These are phyloP conservation scores for Zymoseptoria passerinii DNA, from an alignment of 2,329 filamentous ascomycete genomes.

Conservation along the genomic window DNA sequence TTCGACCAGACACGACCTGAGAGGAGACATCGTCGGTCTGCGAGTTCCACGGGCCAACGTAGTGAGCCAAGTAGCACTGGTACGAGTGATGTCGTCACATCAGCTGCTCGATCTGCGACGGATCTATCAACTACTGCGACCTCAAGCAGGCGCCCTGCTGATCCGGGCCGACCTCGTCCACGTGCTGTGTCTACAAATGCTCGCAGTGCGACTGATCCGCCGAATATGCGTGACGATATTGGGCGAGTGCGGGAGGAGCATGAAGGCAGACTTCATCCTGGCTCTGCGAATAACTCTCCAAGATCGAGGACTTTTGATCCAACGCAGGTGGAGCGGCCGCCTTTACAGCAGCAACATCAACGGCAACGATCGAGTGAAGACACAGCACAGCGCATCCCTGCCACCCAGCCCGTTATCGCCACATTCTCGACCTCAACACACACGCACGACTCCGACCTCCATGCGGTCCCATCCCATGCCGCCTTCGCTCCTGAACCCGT, in stretches of 20 bases:
- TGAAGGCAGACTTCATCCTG: not conserved
- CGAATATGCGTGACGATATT: slow-evolving; percentile 15
- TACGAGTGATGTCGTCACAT: slow-evolving; percentile 32
- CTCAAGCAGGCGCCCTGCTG: slow-evolving; percentile 14
- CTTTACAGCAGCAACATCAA: slow-evolving; percentile 3
- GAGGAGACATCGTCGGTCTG: slow-evolving; percentile 36
- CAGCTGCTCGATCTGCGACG: slow-evolving; percentile 55
- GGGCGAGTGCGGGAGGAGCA: slow-evolving; percentile 16
- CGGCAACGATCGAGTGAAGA: not conserved
- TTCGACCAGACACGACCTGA: slow-evolving; percentile 34
- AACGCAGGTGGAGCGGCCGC: not conserved
- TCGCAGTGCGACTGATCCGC: slow-evolving; percentile 38
- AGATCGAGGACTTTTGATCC: not conserved
- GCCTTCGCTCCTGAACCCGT: too few species aligned
- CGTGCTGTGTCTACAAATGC: slow-evolving; percentile 35
- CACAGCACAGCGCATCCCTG: not conserved
- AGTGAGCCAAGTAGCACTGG: slow-evolving; percentile 30
- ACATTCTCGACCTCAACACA: not conserved
- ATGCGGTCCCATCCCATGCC: not conserved
- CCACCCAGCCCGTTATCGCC: not conserved
- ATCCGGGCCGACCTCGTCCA: slow-evolving; percentile 22
- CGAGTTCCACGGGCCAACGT: slow-evolving; percentile 30
- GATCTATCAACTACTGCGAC: slow-evolving; percentile 43
- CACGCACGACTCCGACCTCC: not conserved
- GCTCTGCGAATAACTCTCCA: not conserved